Evolutionary conservation across 2,329 filamentous ascomycete genomes (phyloP).

Genomic region (Aureobasidium leucospermi): DNA sequence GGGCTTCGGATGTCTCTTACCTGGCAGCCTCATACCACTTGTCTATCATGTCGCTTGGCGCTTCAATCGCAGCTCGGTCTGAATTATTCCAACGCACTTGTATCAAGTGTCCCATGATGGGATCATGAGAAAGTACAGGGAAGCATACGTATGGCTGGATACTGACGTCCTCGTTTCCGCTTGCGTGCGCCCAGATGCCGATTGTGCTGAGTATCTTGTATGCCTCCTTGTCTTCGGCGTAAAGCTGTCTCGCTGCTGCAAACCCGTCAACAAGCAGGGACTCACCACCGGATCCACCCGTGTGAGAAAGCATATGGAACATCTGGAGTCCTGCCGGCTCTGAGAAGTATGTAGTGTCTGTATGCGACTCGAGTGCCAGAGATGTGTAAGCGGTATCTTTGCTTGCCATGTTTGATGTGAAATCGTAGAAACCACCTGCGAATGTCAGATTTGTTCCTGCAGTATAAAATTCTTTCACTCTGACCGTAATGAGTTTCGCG

Average conservation of each 20-base stretch:
- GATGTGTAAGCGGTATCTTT: constrained; percentile 61
- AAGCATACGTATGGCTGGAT: constrained; percentile 65
- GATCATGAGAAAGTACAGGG: constrained; percentile 62
- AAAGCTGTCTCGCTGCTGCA: constrained; percentile 57
- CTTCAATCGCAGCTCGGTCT: constrained; percentile 65
- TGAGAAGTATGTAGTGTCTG: constrained; percentile 92
- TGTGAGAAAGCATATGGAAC: constrained; percentile 84
- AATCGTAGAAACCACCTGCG: constrained; percentile 67
- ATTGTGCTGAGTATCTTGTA: constrained; percentile 52
- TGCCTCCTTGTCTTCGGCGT: constrained; percentile 44
- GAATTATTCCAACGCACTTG: constrained; percentile 91
- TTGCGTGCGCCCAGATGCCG: constrained; percentile 69
- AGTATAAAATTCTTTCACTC: constrained; percentile 32
- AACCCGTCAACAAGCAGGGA: constrained; percentile 86
- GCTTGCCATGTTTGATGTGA: constrained; percentile 71
- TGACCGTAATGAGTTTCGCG: constrained; percentile 81
- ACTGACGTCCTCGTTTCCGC: constrained; percentile 75
- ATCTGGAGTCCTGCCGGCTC: constrained; percentile 87
- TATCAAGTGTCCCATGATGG: constrained; percentile 36
- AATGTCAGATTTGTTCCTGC: neutral
- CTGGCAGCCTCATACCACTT: constrained; percentile 73
- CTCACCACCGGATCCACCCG: constrained; percentile 60
- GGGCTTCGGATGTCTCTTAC: constrained; percentile 16
- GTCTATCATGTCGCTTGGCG: constrained; percentile 44
- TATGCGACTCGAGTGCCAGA: constrained; percentile 74